Base-by-base conservation (phyloP, 2,329 filamentous ascomycete species). In the Ophiobolus disseminans region DNA sequence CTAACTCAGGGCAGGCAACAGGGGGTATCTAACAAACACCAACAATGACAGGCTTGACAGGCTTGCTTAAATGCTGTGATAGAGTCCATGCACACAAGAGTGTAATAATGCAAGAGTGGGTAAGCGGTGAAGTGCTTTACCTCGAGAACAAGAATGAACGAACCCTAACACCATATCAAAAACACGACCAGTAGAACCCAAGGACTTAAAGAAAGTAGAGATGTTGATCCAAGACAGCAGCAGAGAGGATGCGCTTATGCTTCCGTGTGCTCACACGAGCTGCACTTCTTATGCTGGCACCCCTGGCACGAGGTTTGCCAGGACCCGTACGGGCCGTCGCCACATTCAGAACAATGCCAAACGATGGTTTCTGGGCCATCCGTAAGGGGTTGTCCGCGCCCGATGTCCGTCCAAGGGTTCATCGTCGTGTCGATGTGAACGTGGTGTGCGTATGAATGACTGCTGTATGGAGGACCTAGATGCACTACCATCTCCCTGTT, bases 291-390 rank as follows among this genome's bases (percentile, higher is more conserved):
- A 25, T 60, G 55, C 1, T 17, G 9, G 28, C 61, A 64, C 1
- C 2, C 16, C 16, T 32, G 16, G 42, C 61, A 64, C 4, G 1
- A 5, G 5, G 5, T 10, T 19, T 51, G 52, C 52, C 48, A 55
- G 1, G 16, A 4, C 3, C 10, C 9, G 4, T 37, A 45, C 13
- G 55, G 57, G 5, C 61, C 61, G 40, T 61, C 57, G 4, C 47
- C 43, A 20, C 61, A 64, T 1, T 23, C 31, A 4, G 47, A 40
- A 22, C 61, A 64, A 20, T 52, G 57, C 60, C 60, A 64, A 1
- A 52, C 25, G 7, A 19, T 26, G 21, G 3, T 20, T 20, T 21
- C 16, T 7, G 39, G 44, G 6, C 57, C 57, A 41, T 57, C 57
- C 6, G 43, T 9, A 20, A 36, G 37, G 19, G 25, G 26, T 21